Conservation (phyloP, 73 alveolate species). For the Paraurostyla sp. region DNA sequence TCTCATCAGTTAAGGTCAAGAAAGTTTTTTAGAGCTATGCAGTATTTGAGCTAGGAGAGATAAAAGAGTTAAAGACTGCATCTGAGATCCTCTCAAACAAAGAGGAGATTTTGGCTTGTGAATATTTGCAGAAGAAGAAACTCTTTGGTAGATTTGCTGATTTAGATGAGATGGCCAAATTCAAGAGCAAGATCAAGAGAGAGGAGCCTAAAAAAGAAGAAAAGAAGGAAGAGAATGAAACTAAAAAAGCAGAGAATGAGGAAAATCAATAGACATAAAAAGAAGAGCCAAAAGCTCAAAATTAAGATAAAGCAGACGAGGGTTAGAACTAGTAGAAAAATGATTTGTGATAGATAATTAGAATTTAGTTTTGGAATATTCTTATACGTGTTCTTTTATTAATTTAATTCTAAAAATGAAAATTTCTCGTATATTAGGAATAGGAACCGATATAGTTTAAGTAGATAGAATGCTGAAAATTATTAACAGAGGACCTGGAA, state of each 20-base stretch:
- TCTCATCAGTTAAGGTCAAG: constrained; percentile 3
- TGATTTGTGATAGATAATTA: neutral
- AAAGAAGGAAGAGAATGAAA: neutral
- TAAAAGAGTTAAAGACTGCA: constrained; percentile 32
- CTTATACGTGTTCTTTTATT: too few species aligned
- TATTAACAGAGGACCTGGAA: neutral
- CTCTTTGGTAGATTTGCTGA: constrained; percentile 39
- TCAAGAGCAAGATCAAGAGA: constrained; percentile 25
- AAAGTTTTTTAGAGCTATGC: constrained; percentile 31
- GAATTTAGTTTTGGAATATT: neutral
- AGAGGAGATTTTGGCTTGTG: constrained; percentile 34
- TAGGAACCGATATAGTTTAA: constrained; percentile 37
- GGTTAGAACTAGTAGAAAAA: too few species aligned
- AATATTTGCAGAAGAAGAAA: constrained; percentile 35
- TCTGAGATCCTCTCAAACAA: constrained; percentile 7
- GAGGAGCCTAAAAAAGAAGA: constrained; percentile 23
- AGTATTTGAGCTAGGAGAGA: constrained; percentile 21
- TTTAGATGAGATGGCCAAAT: constrained; percentile 57
- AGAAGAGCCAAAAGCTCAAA: neutral
- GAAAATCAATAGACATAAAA: neutral
- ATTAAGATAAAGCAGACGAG: neutral
- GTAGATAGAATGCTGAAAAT: neutral
- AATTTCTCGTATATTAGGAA: constrained; percentile 2
- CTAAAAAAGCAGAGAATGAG: neutral
- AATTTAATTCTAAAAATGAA: neutral